These are phyloP conservation scores for Eucalyptus curtisii DNA, from an alignment of 345 rosid genomes.

Conservation along the genomic window DNA sequence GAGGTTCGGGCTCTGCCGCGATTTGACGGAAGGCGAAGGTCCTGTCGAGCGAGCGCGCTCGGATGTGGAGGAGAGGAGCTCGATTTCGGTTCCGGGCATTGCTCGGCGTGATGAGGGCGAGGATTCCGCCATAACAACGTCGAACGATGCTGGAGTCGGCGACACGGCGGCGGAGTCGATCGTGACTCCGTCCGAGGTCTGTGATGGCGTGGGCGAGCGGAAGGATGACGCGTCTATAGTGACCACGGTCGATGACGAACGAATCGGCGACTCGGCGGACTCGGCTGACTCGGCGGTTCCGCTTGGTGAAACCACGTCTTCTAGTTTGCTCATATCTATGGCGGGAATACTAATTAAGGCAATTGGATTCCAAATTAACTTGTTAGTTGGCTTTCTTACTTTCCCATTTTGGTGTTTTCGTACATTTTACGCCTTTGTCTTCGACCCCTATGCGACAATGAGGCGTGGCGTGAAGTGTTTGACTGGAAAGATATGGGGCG, in stretches of 20 bases:
- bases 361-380: conserved; percentile 44
- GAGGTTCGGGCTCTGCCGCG: background rate
- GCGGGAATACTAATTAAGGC: conserved; percentile 52
- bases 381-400: conserved; percentile 27
- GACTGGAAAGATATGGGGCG: background rate
- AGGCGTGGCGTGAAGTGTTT: conserved; percentile 21
- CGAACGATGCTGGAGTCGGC: background rate
- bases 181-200: background rate
- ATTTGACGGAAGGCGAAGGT: conserved; percentile 14
- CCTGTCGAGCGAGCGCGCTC: background rate
- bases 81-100: background rate
- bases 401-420: conserved; percentile 35
- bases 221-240: conserved; percentile 4
- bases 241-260: background rate
- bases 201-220: background rate
- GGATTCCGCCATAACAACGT: background rate
- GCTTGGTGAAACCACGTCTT: background rate
- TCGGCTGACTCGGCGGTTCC: background rate
- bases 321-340: conserved; percentile 24
- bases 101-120: background rate
- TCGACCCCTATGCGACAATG: conserved; percentile 46
- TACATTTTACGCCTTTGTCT: conserved; percentile 17
- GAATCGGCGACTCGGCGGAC: background rate
- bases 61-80: conserved; percentile 1
- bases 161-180: background rate